Evolutionary conservation across 208 protist species (phyloP), one percentile per base, ranked within the genome.

Genomic region (Acanthamoeba triangularis): DNA sequence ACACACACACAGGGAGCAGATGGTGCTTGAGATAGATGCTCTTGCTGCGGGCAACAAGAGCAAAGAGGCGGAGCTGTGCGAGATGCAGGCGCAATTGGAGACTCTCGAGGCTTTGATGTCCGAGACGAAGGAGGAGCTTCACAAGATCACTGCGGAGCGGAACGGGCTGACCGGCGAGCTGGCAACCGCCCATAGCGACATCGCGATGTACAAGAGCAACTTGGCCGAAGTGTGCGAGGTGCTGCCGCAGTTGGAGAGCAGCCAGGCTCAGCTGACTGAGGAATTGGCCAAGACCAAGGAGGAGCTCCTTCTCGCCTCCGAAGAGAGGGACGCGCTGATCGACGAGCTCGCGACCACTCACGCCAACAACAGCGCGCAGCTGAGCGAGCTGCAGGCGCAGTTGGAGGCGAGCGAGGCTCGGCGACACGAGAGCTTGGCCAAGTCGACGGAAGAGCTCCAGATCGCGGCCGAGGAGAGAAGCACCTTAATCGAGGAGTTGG

Each of bases 31-130:
- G 49, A 85, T 85, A 0, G 78, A 85, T 59, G 44, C 35, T 7
- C 78, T 85, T 37, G 16, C 37, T 14, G 49, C n/a, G 20, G 54
- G 54, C 20, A 23, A 65, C 41, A 88, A 54, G 80, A 37, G 33
- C 28, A 25, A 61, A 4, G 49, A 63, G 30, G 47, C 41, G 7
- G 47, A 65, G 25, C 25, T 65, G 37, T 74, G 41, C 41, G 88
- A 93, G 52, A 61, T 93, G 88, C 56, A 78, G 88, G 63, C 76
- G 49, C 61, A 93, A 16, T 63, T 74, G 88, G 88, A 74, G 65
- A 33, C 30, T 11, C 25, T n/a, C 16, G 23, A 65, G 59, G 7
- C 59, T 65, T 6, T 47, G 41, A 47, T 65, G 59, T 14, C 59
- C 59, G 23, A 30, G 47, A 13, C 72, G 18, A 61, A 93, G 28